Percentiles rank a stretch among this genome's conserved stretches.
Evolutionary conservation across 805 yeast genomes (phyloP).

Genomic region (Candida easanensis): DNA sequence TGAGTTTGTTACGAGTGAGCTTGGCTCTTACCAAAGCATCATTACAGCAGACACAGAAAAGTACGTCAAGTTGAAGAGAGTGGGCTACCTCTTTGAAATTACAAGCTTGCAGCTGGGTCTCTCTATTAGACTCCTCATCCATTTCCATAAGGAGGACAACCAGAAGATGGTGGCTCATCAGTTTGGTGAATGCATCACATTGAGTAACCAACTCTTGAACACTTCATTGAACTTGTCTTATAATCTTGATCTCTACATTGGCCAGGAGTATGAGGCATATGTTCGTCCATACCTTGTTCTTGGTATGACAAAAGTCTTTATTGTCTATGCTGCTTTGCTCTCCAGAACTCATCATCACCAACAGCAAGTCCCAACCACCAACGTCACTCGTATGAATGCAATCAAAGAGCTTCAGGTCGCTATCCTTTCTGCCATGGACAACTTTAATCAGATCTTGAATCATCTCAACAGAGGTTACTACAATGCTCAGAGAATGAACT

Average conservation of each 20-base stretch:
- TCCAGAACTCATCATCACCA: constrained; percentile 4
- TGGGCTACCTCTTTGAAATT: constrained; percentile 25
- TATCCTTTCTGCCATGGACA: not conserved
- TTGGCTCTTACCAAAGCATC: constrained; percentile 24
- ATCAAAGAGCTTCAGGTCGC: constrained; percentile 3
- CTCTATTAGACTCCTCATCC: constrained; percentile 34
- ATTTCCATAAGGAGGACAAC: constrained; percentile 35
- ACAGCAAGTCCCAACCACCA: constrained; percentile 1
- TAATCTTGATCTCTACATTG: constrained; percentile 34
- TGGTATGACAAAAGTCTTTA: not conserved
- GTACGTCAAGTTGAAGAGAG: constrained; percentile 23
- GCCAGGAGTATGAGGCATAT: constrained; percentile 3
- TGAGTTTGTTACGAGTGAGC: constrained; percentile 21
- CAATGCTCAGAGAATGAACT: constrained; percentile 18
- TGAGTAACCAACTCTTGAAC: constrained; percentile 31
- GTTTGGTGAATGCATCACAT: constrained; percentile 25
- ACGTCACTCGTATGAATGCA: not conserved
- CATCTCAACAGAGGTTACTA: constrained; percentile 11
- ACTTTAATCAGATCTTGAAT: not conserved
- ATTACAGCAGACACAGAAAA: constrained; percentile 7
- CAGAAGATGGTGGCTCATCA: constrained; percentile 29
- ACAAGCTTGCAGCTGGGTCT: constrained; percentile 32
- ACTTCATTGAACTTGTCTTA: constrained; percentile 31
- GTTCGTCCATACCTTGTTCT: constrained; percentile 3
- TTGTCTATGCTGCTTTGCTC: not conserved